These are phyloP conservation scores for Epichloe hybrida DNA, from an alignment of 2,329 filamentous ascomycete species.

Conservation along the genomic window DNA sequence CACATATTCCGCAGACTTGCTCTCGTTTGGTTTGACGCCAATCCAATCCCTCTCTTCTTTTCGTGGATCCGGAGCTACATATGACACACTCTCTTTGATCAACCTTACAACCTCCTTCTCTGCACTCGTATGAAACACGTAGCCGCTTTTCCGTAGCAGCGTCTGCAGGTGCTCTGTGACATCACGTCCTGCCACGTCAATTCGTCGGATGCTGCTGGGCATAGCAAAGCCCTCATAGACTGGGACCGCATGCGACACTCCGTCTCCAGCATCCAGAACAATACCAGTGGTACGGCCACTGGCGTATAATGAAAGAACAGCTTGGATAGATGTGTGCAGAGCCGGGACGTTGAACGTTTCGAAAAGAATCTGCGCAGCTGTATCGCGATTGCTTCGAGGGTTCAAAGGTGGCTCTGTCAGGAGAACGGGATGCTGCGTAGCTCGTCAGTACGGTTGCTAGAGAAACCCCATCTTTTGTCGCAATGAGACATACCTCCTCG, in stretches of 20 bases:
- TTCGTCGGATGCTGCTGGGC: slow-evolving; percentile 84
- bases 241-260: slow-evolving; percentile 91
- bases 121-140: slow-evolving; percentile 92
- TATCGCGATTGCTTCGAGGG: slow-evolving; percentile 89
- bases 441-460: slow-evolving; percentile 9
- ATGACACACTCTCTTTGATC: slow-evolving; percentile 92
- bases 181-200: slow-evolving; percentile 91
- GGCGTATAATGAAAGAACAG: slow-evolving; percentile 88
- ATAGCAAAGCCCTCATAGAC: slow-evolving; percentile 98
- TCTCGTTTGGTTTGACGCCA: slow-evolving; percentile 60
- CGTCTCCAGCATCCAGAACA: slow-evolving; percentile 88
- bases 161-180: slow-evolving; percentile 93
- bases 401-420: slow-evolving; percentile 94
- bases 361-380: slow-evolving; percentile 91
- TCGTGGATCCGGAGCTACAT: slow-evolving; percentile 79
- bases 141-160: slow-evolving; percentile 79
- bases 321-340: slow-evolving; percentile 92
- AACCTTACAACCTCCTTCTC: slow-evolving; percentile 97
- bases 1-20: slow-evolving; percentile 73
- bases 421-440: slow-evolving; percentile 69
- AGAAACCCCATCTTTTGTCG: background rate
- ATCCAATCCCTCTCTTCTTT: slow-evolving; percentile 96
- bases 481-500: slow-evolving; percentile 56
- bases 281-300: slow-evolving; percentile 93
- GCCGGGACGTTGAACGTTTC: slow-evolving; percentile 98